Conservation (phyloP, 495 filamentous ascomycete genomes). For the Penicillium turbatum region DNA sequence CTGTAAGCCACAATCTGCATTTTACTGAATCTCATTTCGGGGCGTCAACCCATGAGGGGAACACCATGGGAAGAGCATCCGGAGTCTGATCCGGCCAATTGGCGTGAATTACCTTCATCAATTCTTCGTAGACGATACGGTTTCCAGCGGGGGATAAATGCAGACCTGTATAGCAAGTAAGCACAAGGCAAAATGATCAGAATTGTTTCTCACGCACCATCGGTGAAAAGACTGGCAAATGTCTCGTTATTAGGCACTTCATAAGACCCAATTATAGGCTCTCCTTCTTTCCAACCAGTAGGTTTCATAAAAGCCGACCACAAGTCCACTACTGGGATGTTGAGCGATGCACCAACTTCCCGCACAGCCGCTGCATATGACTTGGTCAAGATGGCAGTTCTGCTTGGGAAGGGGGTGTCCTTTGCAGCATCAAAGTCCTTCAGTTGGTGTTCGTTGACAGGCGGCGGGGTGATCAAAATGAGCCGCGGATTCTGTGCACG, state of each 20-base stretch:
- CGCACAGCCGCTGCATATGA: conserved; percentile 66
- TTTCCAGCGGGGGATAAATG: conserved; percentile 63
- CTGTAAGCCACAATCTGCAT: background rate
- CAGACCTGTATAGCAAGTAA: conserved; percentile 42
- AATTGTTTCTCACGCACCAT: conserved; percentile 44
- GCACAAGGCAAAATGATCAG: conserved; percentile 5
- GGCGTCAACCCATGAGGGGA: conserved; percentile 51
- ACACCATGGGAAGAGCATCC: conserved; percentile 46
- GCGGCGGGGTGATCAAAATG: conserved; percentile 73
- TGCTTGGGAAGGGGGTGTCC: conserved; percentile 38
- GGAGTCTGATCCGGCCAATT: conserved; percentile 60
- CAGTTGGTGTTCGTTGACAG: conserved; percentile 71
- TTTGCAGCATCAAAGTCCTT: conserved; percentile 32
- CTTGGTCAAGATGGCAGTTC: conserved; percentile 61
- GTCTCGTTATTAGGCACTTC: conserved; percentile 43
- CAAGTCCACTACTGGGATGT: conserved; percentile 66
- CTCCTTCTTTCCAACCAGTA: conserved; percentile 58
- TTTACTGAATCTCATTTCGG: conserved; percentile 30
- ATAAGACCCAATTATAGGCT: conserved; percentile 50
- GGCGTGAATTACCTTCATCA: conserved; percentile 49
- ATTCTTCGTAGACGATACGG: conserved; percentile 51
- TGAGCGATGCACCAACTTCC: conserved; percentile 58
- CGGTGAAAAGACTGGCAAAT: conserved; percentile 51
- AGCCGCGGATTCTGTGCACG: conserved; percentile 66
- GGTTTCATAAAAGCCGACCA: conserved; percentile 66